phyloP scores from a whole-genome alignment of 2,329 filamentous ascomycete genomes.

The Blastomyces percursus region DNA sequence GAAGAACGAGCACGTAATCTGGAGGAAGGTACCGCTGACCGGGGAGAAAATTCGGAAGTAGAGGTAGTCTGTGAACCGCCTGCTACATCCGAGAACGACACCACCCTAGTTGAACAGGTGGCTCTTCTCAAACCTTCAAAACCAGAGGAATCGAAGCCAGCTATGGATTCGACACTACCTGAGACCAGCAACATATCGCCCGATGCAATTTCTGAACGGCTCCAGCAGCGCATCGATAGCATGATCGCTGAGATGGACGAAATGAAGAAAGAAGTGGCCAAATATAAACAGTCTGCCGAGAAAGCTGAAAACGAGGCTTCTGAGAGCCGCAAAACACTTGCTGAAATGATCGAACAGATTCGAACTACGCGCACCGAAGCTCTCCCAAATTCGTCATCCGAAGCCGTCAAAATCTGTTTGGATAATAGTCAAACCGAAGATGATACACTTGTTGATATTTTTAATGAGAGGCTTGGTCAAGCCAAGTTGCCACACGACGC shows the following conservation, averaged over 20 bases:
- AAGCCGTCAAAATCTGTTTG: background rate
- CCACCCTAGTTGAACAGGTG: conserved; percentile 9
- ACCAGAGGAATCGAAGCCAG: conserved; percentile 13
- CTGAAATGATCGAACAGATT: conserved; percentile 79
- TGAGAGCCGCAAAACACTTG: conserved; percentile 60
- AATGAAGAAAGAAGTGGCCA: conserved; percentile 68
- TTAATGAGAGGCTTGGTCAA: conserved; percentile 8
- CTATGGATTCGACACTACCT: conserved; percentile 29
- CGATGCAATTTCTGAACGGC: conserved; percentile 33
- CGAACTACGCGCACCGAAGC: conserved; percentile 53
- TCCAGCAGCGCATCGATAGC: conserved; percentile 62
- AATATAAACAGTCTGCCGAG: conserved; percentile 67
- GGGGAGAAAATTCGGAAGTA: conserved; percentile 32
- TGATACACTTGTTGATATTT: conserved; percentile 32
- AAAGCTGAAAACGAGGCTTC: conserved; percentile 67
- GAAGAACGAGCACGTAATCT: conserved; percentile 69
- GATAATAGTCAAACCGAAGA: conserved; percentile 24
- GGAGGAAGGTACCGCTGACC: conserved; percentile 45
- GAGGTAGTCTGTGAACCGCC: conserved; percentile 41
- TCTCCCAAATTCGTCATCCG: conserved; percentile 31
- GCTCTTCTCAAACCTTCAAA: conserved; percentile 9
- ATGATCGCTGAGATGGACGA: conserved; percentile 72
- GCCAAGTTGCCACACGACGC: background rate
- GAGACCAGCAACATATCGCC: conserved; percentile 18
- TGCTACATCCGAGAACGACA: conserved; percentile 10